Evolutionary conservation across 139 green algal species (phyloP), one percentile per base, ranked within the genome.

Genomic region (Volvox reticuliferus): DNA sequence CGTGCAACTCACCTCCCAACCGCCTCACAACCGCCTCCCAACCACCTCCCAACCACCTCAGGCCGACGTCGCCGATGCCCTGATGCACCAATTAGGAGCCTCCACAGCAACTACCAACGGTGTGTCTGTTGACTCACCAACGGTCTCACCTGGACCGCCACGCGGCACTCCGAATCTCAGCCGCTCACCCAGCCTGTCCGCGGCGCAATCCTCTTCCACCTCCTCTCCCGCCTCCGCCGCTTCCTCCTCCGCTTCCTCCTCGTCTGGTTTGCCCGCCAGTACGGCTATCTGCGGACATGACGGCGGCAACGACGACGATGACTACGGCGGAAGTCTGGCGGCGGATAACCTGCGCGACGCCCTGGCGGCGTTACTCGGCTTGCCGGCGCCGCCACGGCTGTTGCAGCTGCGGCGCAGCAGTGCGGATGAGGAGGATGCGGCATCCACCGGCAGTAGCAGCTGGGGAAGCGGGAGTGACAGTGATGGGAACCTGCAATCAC

Each of bases 21-120:
- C 33, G n/a, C 33, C 33, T 61, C 14, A 44, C 28, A 19, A 20
- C 50, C 1, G 12, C 5, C 44, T 55, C 44, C 44, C 5, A 55
- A 14, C 44, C 44, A 5, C 44, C 44, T 55, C 44, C 5, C 5
- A 55, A 55, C 44, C 44, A 9, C 44, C 44, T 19, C 81, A 87
- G 81, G 30, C n/a, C 2, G 81, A 87, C n/a, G 81, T 87, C 1
- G 30, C 32, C 6, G 16, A 62, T 1, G 61, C 81, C 1, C 81
- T 87, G 30, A 87, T 87, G 81, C 81, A 61, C 16, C 81, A 87
- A 17, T 55, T 87, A 12, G 80, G 79, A 73, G 65, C 65, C 2
- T 24, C 65, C 65, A 0, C 75, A 16, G 18, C 75, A n/a, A n/a
- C n/a, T n/a, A n/a, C n/a, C n/a, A n/a, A n/a, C n/a, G n/a, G n/a